Conservation (phyloP, 257 asterid species). For the Cinchona pubescens region DNA sequence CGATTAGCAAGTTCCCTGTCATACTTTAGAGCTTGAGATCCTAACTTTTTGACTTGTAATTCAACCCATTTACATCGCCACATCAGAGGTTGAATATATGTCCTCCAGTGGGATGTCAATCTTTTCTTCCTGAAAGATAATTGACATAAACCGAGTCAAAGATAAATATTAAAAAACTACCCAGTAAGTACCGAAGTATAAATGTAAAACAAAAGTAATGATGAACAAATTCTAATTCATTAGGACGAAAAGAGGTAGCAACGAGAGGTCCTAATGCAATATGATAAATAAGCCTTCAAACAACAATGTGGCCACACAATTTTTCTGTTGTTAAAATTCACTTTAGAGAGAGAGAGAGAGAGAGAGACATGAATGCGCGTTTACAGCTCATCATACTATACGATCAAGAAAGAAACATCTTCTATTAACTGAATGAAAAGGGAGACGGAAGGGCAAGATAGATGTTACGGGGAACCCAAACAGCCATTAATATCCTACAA, state of each 20-base stretch:
- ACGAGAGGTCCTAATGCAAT: background rate
- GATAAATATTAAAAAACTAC: background rate
- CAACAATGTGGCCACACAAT: background rate
- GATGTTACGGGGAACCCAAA: background rate
- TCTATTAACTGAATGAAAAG: background rate
- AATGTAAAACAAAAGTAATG: background rate
- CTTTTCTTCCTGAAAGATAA: constrained; percentile 53
- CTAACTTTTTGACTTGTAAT: constrained; percentile 57
- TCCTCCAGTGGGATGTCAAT: constrained; percentile 69
- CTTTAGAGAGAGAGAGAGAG: background rate
- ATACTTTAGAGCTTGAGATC: constrained; percentile 44
- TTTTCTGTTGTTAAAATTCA: background rate
- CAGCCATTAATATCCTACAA: background rate
- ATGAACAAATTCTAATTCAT: background rate
- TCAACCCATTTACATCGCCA: constrained; percentile 92
- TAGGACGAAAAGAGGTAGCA: background rate
- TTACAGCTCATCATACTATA: background rate
- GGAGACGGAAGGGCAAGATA: background rate
- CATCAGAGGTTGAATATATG: constrained; percentile 52
- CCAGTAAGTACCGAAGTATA: background rate
- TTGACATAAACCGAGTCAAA: constrained; percentile 11
- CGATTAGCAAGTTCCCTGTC: constrained; percentile 48
- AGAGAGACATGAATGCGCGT: background rate
- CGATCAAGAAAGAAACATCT: background rate
- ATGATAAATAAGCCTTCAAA: background rate